Evolutionary conservation across 2,329 filamentous ascomycete species (phyloP).

Genomic region (Colletotrichum tanaceti): DNA sequence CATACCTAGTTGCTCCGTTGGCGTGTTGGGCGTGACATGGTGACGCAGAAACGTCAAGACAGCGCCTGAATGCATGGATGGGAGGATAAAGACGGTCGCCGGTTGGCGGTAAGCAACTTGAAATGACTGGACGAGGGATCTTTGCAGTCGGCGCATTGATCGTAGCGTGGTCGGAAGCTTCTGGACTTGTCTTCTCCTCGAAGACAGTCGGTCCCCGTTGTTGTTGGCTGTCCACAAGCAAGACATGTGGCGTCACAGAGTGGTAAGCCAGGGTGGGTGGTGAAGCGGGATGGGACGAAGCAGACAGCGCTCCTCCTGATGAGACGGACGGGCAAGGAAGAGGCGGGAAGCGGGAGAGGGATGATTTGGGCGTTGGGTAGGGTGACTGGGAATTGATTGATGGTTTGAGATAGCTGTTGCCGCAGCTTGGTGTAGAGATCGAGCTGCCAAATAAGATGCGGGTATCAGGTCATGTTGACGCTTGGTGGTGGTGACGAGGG

Average conservation of each 20-base stretch:
- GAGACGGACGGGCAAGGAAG: constrained; percentile 5
- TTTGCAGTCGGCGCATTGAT: constrained; percentile 27
- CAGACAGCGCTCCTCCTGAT: not conserved
- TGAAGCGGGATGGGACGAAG: not conserved
- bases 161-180: constrained; percentile 14
- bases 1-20: constrained; percentile 1
- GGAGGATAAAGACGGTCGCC: not conserved
- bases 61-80: constrained; percentile 21
- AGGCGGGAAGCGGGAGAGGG: not conserved
- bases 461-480: constrained; percentile 35
- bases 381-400: constrained; percentile 22
- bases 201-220: constrained; percentile 10
- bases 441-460: constrained; percentile 36
- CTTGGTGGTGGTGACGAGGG: constrained; percentile 15
- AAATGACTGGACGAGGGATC: constrained; percentile 6
- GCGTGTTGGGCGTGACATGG: constrained; percentile 12
- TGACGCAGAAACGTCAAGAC: constrained; percentile 21
- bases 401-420: constrained; percentile 40
- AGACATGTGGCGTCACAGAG: constrained; percentile 37
- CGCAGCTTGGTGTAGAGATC: constrained; percentile 34
- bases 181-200: not conserved
- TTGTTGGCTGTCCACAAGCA: constrained; percentile 9
- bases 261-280: constrained; percentile 13
- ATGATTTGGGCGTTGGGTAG: constrained; percentile 5
- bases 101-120: not conserved